These are phyloP conservation scores for Phytophthora constricta DNA, from an alignment of 352 stramenopile species.

Conservation along the genomic window DNA sequence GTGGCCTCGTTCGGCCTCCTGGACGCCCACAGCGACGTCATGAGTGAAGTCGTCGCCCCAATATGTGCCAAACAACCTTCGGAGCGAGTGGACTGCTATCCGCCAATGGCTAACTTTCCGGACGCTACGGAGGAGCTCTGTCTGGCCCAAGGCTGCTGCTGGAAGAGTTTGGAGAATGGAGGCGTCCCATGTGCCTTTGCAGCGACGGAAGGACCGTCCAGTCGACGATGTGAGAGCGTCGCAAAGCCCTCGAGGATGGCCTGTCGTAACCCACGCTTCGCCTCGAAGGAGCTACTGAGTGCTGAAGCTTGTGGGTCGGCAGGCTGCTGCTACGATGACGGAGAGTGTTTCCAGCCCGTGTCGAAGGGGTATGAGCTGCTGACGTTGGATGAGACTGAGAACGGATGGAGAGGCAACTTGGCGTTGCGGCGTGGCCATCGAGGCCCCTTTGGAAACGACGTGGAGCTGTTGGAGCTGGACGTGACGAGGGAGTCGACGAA, in stretches of 20 bases:
- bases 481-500: slow-evolving; percentile 59
- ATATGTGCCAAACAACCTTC: slow-evolving; percentile 36
- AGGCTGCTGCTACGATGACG: slow-evolving; percentile 80
- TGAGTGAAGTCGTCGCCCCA: slow-evolving; percentile 18
- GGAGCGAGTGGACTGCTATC: slow-evolving; percentile 78
- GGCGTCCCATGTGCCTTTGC: slow-evolving; percentile 75
- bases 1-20: slow-evolving; percentile 20
- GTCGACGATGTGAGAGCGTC: slow-evolving; percentile 43
- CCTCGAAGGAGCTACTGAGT: slow-evolving; percentile 24
- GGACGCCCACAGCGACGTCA: slow-evolving; percentile 3
- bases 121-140: slow-evolving; percentile 80
- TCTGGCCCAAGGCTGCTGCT: slow-evolving; percentile 86
- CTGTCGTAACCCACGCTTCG: slow-evolving; percentile 81
- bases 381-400: slow-evolving; percentile 54
- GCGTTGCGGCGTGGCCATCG: slow-evolving; percentile 47
- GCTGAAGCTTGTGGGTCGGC: slow-evolving; percentile 50
- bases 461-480: slow-evolving; percentile 63
- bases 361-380: slow-evolving; percentile 75
- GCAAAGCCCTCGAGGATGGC: slow-evolving; percentile 53
- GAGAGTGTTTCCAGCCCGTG: slow-evolving; percentile 74
- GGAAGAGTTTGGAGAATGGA: slow-evolving; percentile 64
- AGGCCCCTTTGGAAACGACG: slow-evolving; percentile 83
- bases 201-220: slow-evolving; percentile 16
- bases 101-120: slow-evolving; percentile 60
- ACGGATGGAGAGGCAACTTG: slow-evolving; percentile 66